Base-by-base conservation (phyloP, 2,329 filamentous ascomycete genomes). In the Emydomyces testavorans region DNA sequence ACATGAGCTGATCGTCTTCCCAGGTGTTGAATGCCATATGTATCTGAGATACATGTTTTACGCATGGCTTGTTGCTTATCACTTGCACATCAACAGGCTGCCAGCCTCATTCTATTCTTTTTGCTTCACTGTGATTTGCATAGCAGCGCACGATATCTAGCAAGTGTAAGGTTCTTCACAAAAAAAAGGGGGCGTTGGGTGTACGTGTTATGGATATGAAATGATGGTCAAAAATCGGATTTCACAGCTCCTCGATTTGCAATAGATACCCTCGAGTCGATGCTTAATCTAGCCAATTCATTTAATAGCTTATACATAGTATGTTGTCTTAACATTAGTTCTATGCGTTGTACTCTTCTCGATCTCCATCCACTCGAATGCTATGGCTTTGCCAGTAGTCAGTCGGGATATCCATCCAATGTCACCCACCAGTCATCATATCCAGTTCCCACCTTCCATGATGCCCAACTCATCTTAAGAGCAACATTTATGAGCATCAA, bases 261-360 rank as follows among this genome's bases (percentile, higher is more conserved):
- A 65, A 65, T 65, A 69, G 66, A 70, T 69, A 70, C 67, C 67
- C 67, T 48, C 66, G 68, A 71, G 68, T 70, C 61, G 68, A 71
- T 59, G 68, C 68, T 70, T 63, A 66, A 60, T 68, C 61, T 65
- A 63, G 57, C 60, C 60, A 62, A 60, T 45, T 52, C 37, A 36
- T 35, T 48, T n/a, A n/a, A n/a, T n/a, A n/a, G n/a, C n/a, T n/a
- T n/a, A n/a, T n/a, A 15, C 16, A 26, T 49, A 35, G 6, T 40
- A 28, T 35, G 34, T 44, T 35, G 13, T 34, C 4, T 23, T 39
- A 8, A 39, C 16, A 24, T 11, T 13, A 24, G 6, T 13, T 39
- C 23, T 10, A 10, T n/a, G n/a, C n/a, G n/a, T n/a, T n/a, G n/a
- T n/a, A n/a, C n/a, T n/a, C n/a, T n/a, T n/a, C n/a, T n/a, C n/a